These are phyloP conservation scores for Thraustotheca clavata DNA, from an alignment of 352 stramenopile species.

Conservation along the genomic window DNA sequence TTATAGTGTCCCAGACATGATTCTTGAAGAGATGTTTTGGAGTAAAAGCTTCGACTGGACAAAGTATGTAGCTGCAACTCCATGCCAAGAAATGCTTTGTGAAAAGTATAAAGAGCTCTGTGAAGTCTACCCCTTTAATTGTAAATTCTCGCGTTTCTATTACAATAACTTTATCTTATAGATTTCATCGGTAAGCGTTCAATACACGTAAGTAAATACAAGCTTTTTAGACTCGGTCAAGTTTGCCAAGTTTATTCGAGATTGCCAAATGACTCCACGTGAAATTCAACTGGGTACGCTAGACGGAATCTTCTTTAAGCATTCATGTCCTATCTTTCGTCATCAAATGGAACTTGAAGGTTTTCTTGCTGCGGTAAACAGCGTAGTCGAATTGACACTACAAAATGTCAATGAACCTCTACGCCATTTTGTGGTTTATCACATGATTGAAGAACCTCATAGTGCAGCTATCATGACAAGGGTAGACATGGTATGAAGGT, in stretches of 20 bases:
- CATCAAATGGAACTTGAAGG: constrained; percentile 19
- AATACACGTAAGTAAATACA: neutral
- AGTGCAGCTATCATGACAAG: neutral
- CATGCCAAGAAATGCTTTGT: constrained; percentile 35
- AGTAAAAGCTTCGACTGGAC: constrained; percentile 49
- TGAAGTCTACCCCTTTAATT: constrained; percentile 34
- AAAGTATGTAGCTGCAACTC: constrained; percentile 23
- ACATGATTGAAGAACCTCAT: constrained; percentile 2
- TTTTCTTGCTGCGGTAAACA: neutral
- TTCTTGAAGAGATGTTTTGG: constrained; percentile 46
- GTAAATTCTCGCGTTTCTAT: neutral
- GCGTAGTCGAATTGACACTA: neutral
- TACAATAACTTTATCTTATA: neutral
- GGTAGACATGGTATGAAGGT: neutral
- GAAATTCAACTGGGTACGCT: constrained; percentile 36
- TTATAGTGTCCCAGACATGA: constrained; percentile 26
- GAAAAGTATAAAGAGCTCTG: constrained; percentile 40
- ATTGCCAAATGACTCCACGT: constrained; percentile 41
- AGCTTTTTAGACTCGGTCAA: constrained; percentile 56
- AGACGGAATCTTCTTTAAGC: constrained; percentile 8
- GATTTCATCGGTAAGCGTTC: constrained; percentile 9
- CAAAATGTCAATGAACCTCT: neutral
- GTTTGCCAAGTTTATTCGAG: constrained; percentile 64
- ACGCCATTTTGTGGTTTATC: constrained; percentile 5
- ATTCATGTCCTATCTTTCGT: neutral